Base-by-base conservation (phyloP, 73 alveolate species). In the Paramecium tetraurelia region DNA sequence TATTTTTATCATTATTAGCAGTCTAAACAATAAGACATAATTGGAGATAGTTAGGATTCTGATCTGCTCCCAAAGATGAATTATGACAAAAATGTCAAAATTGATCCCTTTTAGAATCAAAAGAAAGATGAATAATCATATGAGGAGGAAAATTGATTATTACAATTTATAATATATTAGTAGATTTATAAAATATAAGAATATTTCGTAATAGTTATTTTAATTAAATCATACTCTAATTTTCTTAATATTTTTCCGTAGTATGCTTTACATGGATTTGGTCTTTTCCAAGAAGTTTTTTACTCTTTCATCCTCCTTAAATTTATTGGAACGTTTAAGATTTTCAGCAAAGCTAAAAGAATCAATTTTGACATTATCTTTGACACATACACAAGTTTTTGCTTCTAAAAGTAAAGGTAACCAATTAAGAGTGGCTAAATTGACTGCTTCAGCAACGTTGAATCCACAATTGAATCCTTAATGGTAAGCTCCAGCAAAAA, bases 361-460 rank as follows among this genome's bases (percentile, higher is more conserved):
- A 72, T 93, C 96, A 29, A 93, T 93, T 40, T 84, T 93, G 16
- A 93, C 96, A 75, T 58, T 71, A 53, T 93, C 96, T 43, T 72
- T 44, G 10, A 83, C 93, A 71, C 96, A 93, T 46, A 44, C 27
- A 21, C 96, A 93, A 31, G 92, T 18, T 35, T 58, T 59, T 8
- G 92, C 94, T 46, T 87, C 35, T 29, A 72, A 75, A 20, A 80
- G 76, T 21, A 87, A 48, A 22, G 84, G 92, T 44, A 93, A 35
- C 96, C 96, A 93, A n/a, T 92, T 92, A 6, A 70, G 92, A 35
- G 93, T 69, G 16, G 96, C 96, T 59, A 95, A 95, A 89, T 96
- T 96, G 3, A 96, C 99, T n/a, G 99, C 99, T 86, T 96, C 99
- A 36, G 98, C 99, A 14, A 96, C 76, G 71, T 96, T 96, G 58